phyloP scores from a whole-genome alignment of 768 basidiomycete species.

The Amanita fuliginea region DNA sequence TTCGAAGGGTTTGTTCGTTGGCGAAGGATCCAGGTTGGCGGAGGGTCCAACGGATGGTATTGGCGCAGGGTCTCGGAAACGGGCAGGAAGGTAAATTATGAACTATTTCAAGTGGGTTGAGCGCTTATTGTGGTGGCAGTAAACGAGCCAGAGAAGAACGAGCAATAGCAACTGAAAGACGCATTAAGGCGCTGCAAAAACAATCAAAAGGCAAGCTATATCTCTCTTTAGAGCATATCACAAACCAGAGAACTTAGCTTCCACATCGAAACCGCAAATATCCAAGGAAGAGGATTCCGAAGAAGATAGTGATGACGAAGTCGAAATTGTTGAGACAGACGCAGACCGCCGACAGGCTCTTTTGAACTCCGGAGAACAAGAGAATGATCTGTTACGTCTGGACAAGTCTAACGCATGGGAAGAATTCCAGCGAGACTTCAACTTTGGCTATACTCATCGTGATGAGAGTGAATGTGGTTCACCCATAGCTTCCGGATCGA shows the following conservation, averaged over 20 bases:
- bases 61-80: slow-evolving; percentile 62
- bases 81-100: slow-evolving; percentile 45
- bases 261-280: background rate
- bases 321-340: slow-evolving; percentile 29
- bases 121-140: slow-evolving; percentile 23
- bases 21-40: slow-evolving; percentile 43
- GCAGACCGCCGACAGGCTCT: slow-evolving; percentile 40
- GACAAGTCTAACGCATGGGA: slow-evolving; percentile 22
- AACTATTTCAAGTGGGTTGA: background rate
- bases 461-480: slow-evolving; percentile 14
- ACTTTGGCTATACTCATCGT: slow-evolving; percentile 20
- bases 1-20: slow-evolving; percentile 46
- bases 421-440: slow-evolving; percentile 41
- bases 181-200: slow-evolving; percentile 37
- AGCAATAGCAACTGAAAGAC: slow-evolving; percentile 60
- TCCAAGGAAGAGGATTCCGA: slow-evolving; percentile 9
- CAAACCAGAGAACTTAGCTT: background rate
- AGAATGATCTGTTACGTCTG: slow-evolving; percentile 27
- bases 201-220: slow-evolving; percentile 15
- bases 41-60: slow-evolving; percentile 23
- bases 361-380: slow-evolving; percentile 29
- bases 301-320: slow-evolving; percentile 15
- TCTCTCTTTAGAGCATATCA: background rate
- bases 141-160: slow-evolving; percentile 74
- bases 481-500: slow-evolving; percentile 24